Evolutionary conservation across 2,329 filamentous ascomycete genomes (phyloP), one percentile per base, ranked within the genome.

Genomic region (Penicillium sp.): DNA sequence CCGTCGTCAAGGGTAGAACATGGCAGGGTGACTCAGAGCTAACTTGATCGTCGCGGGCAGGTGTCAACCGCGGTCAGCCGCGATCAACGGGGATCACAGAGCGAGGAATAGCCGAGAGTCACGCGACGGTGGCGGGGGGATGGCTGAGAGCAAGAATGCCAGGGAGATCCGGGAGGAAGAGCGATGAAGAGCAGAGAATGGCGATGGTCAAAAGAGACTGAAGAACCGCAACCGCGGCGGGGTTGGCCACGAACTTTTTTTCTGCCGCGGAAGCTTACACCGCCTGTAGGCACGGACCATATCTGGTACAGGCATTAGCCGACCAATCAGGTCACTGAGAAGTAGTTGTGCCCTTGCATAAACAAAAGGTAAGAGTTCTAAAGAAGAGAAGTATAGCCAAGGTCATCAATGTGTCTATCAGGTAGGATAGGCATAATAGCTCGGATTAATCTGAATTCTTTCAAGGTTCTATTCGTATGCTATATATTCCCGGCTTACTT

Each of bases 1-100:
- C 68, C 57, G 69, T 64, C 54, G 66, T 77, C 73, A 77, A 68
- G 62, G 63, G 66, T 65, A 66, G 67, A 66, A 66, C 75, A 77
- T 77, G 72, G 69, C 73, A 71, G 60, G 67, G 61, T 65, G 66
- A 68, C 60, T 67, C 65, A 67, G 60, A 44, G 46, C 59, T 67
- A 60, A 68, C 57, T 66, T 58, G 68, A 62, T 63, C 58, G 62
- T 58, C 60, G 55, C 50, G 59, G 50, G 59, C 65, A 60, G 60
- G 49, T 57, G 39, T 65, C 60, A 60, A 60, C 63, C 60, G 60
- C 60, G 59, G 35, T 65, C 59, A 60, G 62, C 63, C 60, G 60
- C 60, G 59, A 61, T 44, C 40, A 24, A 60, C 49, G 33, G 47
- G 24, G 52, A 27, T 41, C 33, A 16, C 36, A 18, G 33, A 40